Evolutionary conservation across 352 stramenopile genomes (phyloP).

Genomic region (Albugo candida): DNA sequence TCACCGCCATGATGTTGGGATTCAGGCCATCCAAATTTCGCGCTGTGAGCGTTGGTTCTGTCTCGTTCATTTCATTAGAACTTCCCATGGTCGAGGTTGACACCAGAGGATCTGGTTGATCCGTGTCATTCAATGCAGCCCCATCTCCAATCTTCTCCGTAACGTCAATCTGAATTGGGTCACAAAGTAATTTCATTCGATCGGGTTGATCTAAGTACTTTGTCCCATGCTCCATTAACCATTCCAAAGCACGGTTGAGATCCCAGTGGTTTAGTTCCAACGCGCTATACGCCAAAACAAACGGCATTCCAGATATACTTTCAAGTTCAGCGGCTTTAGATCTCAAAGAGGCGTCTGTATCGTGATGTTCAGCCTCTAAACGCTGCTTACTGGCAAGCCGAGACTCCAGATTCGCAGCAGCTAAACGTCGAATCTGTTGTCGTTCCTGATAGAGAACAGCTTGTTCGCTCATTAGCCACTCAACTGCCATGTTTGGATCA

Average conservation of each 20-base stretch:
- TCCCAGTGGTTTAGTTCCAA: constrained; percentile 64
- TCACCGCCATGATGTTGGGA: constrained; percentile 54
- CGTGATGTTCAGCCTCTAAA: constrained; percentile 6
- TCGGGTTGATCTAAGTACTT: constrained; percentile 35
- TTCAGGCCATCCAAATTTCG: constrained; percentile 12
- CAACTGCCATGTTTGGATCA: constrained; percentile 64
- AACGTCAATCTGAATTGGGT: constrained; percentile 27
- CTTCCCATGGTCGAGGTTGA: constrained; percentile 5
- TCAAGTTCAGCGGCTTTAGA: constrained; percentile 49
- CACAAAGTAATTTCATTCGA: constrained; percentile 20
- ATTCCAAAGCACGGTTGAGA: constrained; percentile 73
- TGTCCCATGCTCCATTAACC: constrained; percentile 65
- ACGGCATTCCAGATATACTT: constrained; percentile 58
- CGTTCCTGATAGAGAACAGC: constrained; percentile 53
- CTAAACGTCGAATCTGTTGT: constrained; percentile 32
- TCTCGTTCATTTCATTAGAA: background rate
- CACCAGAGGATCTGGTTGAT: constrained; percentile 50
- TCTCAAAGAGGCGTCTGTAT: constrained; percentile 14
- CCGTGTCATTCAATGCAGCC: constrained; percentile 57
- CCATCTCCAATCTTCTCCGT: constrained; percentile 27
- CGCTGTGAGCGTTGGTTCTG: background rate
- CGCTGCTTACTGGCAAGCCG: constrained; percentile 3
- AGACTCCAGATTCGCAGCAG: constrained; percentile 13
- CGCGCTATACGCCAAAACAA: constrained; percentile 31
- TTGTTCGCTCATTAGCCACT: constrained; percentile 72